Evolutionary conservation across 1,284 basidiomycete species (phyloP).

Genomic region (Rhodotorula sp.): DNA sequence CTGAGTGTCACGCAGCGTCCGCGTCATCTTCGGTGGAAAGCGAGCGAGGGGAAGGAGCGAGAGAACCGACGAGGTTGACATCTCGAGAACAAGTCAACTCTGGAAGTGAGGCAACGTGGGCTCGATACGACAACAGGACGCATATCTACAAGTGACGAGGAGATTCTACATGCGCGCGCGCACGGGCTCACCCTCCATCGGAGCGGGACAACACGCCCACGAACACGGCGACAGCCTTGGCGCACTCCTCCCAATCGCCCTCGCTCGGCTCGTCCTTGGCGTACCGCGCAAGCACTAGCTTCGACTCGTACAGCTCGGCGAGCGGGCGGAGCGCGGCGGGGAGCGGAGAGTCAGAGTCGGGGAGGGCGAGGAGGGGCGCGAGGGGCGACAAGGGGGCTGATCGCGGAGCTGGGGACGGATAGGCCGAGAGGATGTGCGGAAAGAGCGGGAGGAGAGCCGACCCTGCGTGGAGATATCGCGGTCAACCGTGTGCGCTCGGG

Average conservation of each 20-base stretch:
- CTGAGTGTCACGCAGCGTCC: too few species aligned
- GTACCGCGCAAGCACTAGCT: conserved; percentile 33
- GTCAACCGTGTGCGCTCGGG: background rate
- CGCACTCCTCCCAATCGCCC: conserved; percentile 33
- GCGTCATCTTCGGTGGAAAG: background rate
- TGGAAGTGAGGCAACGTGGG: too few species aligned
- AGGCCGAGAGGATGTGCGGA: background rate
- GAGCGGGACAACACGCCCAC: conserved; percentile 17
- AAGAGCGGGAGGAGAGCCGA: conserved; percentile 4
- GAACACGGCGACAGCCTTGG: conserved; percentile 36
- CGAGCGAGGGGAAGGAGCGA: background rate
- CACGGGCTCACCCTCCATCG: background rate
- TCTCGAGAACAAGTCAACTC: background rate
- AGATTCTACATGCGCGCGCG: background rate
- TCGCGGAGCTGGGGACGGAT: background rate
- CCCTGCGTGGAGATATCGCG: background rate
- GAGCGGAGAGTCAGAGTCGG: background rate
- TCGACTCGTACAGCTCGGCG: conserved; percentile 35
- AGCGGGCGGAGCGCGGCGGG: conserved; percentile 32
- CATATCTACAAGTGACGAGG: background rate
- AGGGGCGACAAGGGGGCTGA: conserved; percentile 16
- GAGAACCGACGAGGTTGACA: background rate
- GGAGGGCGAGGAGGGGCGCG: conserved; percentile 8
- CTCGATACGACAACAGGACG: background rate
- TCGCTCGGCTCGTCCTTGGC: conserved; percentile 32